Base-by-base conservation (phyloP, 208 protist species). In the Trypanosoma rangeli region DNA sequence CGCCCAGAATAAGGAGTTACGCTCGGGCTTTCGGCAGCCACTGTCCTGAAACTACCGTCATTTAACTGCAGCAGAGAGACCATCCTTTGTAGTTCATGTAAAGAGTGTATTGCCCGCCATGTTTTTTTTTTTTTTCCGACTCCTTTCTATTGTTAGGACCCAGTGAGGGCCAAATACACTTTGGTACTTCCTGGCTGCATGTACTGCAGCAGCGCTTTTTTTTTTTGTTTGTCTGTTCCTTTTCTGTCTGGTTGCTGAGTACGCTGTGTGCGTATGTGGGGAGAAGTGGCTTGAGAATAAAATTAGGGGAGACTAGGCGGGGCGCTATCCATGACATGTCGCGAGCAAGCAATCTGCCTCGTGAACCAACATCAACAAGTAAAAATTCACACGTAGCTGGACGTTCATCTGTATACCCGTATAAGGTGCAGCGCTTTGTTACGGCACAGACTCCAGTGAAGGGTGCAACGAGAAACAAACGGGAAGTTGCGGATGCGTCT, bases 1-100 rank as follows among this genome's bases (percentile, higher is more conserved):
- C 10, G 67, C 64, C 13, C 84, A 89, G 70, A 78, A 76, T 31
- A 52, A 63, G 42, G 20, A 55, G 16, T 57, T 72, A 24, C 50
- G 24, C 18, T 57, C 55, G 16, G 57, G 48, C 5, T 64, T 64
- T 64, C 7, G 13, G 39, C 65, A 33, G 61, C 18, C 52, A 9
- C 5, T 44, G 35, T 42, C 24, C 0, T 53, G 9, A 24, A 53
- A 24, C 49, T 24, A 53, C 15, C 15, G 15, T 9, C 49, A 53
- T 53, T 53, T 18, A 53, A 26, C 22, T 26, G 22, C 49, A 26
- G 24, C n/a, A 9, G 16, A 53, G 49, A 24, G 49, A 24, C 22
- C 18, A 5, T 53, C n/a, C 4, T 53, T 53, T 18, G 16, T 53
- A 7, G n/a, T 59, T 67, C 22, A 64, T 73, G 58, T 64, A 66